Conservation (phyloP, 805 yeast genomes). For the Sungouiozyma intestinalis region DNA sequence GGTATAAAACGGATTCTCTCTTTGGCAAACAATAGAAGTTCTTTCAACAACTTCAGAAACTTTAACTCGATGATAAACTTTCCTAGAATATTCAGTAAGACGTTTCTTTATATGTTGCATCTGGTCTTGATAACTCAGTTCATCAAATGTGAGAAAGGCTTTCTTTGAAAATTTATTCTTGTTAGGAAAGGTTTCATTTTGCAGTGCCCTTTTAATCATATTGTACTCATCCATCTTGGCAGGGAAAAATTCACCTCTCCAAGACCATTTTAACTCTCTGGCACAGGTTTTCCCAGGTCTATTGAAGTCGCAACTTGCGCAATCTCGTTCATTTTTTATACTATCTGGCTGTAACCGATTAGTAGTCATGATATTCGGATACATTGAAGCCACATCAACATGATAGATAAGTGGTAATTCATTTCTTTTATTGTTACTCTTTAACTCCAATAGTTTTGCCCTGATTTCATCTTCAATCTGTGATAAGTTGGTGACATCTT, state of each 20-base stretch:
- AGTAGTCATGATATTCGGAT: slow-evolving; percentile 97
- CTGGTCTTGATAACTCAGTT: slow-evolving; percentile 67
- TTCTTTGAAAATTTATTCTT: slow-evolving; percentile 42
- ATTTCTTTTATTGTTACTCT: slow-evolving; percentile 47
- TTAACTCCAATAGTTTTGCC: slow-evolving; percentile 45
- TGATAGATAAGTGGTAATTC: slow-evolving; percentile 89
- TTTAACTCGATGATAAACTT: slow-evolving; percentile 72
- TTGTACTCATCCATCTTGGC: slow-evolving; percentile 84
- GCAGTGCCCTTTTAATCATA: slow-evolving; percentile 77
- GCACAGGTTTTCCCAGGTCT: slow-evolving; percentile 93
- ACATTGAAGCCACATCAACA: slow-evolving; percentile 99
- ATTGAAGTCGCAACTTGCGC: slow-evolving; percentile 96
- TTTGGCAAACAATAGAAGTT: slow-evolving; percentile 90
- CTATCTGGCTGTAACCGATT: slow-evolving; percentile 97
- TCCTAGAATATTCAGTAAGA: slow-evolving; percentile 71
- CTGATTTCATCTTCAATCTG: slow-evolving; percentile 57
- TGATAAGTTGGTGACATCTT: slow-evolving; percentile 70
- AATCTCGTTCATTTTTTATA: slow-evolving; percentile 87
- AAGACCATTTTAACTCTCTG: slow-evolving; percentile 85
- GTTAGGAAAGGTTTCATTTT: slow-evolving; percentile 66
- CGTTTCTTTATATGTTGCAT: slow-evolving; percentile 66
- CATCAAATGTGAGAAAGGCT: slow-evolving; percentile 60
- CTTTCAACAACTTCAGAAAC: slow-evolving; percentile 76
- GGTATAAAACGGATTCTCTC: slow-evolving; percentile 95
- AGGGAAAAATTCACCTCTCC: slow-evolving; percentile 96